A percentile compares a stretch with the other conserved stretches of the same genome.
Evolutionary conservation across 2,329 filamentous ascomycete genomes (phyloP).

Genomic region (Gnomoniopsis sp.): DNA sequence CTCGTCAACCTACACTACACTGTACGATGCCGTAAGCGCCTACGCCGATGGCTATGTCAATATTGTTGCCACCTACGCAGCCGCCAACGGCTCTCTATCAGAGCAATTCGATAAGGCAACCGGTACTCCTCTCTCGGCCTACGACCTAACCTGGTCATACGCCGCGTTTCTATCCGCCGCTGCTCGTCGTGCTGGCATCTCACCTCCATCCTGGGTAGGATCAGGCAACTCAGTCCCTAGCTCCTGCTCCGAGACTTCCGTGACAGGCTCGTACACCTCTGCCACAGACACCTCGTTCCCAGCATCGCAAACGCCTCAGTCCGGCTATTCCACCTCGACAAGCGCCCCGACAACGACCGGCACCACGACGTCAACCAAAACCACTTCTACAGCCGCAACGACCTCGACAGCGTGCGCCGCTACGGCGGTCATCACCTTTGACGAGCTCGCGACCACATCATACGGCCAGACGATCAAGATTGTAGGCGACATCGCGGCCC

Average conservation of each 20-base stretch:
- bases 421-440: conserved; percentile 60
- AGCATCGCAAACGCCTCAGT: conserved; percentile 41
- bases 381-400: too few species aligned
- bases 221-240: conserved; percentile 45
- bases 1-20: conserved; percentile 46
- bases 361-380: conserved; percentile 21
- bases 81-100: conserved; percentile 58
- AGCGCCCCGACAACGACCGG: conserved; percentile 29
- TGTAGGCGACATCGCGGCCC: conserved; percentile 52
- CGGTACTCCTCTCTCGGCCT: conserved; percentile 57
- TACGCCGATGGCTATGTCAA: conserved; percentile 61
- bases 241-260: conserved; percentile 44
- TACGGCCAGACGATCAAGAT: conserved; percentile 65
- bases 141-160: conserved; percentile 72
- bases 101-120: conserved; percentile 62
- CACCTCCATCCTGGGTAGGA: conserved; percentile 56
- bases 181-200: conserved; percentile 50
- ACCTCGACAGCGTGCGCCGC: conserved; percentile 34
- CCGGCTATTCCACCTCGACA: conserved; percentile 26
- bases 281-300: conserved; percentile 49
- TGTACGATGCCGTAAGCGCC: conserved; percentile 54
- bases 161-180: conserved; percentile 65
- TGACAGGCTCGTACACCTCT: conserved; percentile 48
- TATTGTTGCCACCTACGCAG: conserved; percentile 61
- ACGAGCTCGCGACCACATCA: conserved; percentile 52